Base-by-base conservation (phyloP, 768 basidiomycete species). In the Sistotremastrum niveocremeum region DNA sequence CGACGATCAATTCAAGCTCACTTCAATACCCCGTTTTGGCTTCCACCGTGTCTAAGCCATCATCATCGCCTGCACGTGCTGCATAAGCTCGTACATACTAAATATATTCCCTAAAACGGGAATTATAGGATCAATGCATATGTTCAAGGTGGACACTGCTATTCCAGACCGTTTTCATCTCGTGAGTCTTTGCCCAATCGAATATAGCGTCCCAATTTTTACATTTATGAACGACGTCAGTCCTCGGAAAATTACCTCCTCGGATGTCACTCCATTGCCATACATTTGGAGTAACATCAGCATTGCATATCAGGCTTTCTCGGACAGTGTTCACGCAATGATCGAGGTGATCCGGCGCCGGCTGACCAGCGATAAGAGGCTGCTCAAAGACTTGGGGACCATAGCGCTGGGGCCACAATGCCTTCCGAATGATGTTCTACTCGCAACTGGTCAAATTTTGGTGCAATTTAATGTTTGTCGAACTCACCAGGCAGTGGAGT, bases 301-400 rank as follows among this genome's bases (percentile, higher is more conserved):
- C 52, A 2, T 52, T 52, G 40, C 57, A 58, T 49, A 57, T 54
- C 4, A 59, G 49, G 4, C 54, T 52, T 39, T 59, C 54, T 8
- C 57, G 48, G 33, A 62, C 50, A 33, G 44, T 53, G 29, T 59
- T 58, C 20, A 59, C 39, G 31, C 60, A 60, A 38, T 62, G 59
- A 40, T 46, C 44, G 28, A 51, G 35, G 49, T 57, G 56, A n/a
- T 44, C 42, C 20, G 20, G 20, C 20, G 20, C 20, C 20, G 20
- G 20, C 20, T 20, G 20, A 20, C 20, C 20, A 20, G 20, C 20
- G 20, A 20, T 20, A 20, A 20, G 20, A 20, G 20, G 20, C 20
- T 20, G 20, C 20, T 20, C 20, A 20, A 20, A 20, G 20, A 20
- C 20, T 20, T 20, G 20, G 20, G 20, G 20, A 7, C n/a, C 28